Base-by-base conservation (phyloP, 129 eudicot species). In the Arctium minus region DNA sequence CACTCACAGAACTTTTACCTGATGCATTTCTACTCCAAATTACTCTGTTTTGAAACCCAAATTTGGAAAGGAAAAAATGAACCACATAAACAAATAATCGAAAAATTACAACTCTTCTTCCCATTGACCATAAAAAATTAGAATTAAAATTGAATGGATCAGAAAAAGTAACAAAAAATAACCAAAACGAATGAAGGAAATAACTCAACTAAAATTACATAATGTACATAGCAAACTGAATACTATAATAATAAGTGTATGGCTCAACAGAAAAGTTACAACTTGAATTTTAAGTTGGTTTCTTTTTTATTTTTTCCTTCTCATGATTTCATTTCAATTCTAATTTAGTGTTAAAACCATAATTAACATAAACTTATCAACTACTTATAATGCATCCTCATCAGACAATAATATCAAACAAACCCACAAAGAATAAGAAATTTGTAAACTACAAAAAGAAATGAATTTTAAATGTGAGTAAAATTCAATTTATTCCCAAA, bases 11-110 rank as follows among this genome's bases (percentile, higher is more conserved):
- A 82, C 77, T 83, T 31, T 73, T 79, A 50, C 60, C 69, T 9
- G 89, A 70, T 62, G 82, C 77, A 35, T 39, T 78, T 68, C 77
- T 84, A 90, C 84, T 82, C 70, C 79, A 89, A 37, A 68, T 87
- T 71, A 88, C 72, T 17, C 94, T 92, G 86, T 71, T 46, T 30
- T 31, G 8, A 73, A 68, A 56, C 10, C 64, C 13, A 79, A 42
- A 0, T 5, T 18, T 72, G 70, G 7, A 53, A 39, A 44, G 7
- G 37, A 50, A 36, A 31, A 71, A 27, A 27, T 13, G 62, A 35
- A 42, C 8, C 17, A 29, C 30, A 79, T 48, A 70, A 79, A 7
- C 35, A 36, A 50, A 79, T 13, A 65, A 29, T 62, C 6, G 18
- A 39, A 72, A 11, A 36, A 36, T 18, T 74, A 12, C 7, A 8